Evolutionary conservation across 805 yeast genomes (phyloP).

Genomic region (Lipomyces anomalus): DNA sequence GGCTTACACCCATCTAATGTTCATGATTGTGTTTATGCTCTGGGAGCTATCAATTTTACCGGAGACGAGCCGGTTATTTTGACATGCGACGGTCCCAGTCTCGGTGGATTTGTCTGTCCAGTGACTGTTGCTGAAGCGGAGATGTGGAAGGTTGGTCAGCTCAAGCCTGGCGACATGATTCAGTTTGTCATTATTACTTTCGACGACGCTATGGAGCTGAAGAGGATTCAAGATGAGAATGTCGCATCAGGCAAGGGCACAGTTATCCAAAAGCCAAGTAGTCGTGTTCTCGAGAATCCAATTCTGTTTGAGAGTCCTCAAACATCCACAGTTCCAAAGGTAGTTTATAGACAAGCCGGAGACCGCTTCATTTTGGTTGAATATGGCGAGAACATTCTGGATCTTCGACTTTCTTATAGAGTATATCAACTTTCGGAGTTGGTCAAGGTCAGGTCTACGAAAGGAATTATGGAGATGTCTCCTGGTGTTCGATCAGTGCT

Average conservation of each 20-base stretch:
- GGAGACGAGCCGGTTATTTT: constrained; percentile 98
- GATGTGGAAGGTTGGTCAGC: constrained; percentile 98
- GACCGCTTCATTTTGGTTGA: constrained; percentile 88
- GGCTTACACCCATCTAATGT: constrained; percentile 98
- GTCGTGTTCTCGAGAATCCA: constrained; percentile 54
- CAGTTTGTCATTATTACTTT: constrained; percentile 73
- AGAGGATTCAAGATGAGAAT: constrained; percentile 49
- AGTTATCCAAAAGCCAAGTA: constrained; percentile 16
- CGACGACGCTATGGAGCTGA: constrained; percentile 61
- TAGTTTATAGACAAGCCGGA: constrained; percentile 93
- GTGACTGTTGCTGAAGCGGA: constrained; percentile 95
- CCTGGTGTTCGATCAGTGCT: constrained; percentile 95
- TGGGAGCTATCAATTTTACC: constrained; percentile 95
- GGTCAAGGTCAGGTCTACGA: constrained; percentile 57
- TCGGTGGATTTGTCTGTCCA: constrained; percentile 96
- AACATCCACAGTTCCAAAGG: constrained; percentile 53
- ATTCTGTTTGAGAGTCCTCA: constrained; percentile 50
- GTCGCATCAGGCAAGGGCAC: constrained; percentile 19
- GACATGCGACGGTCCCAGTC: constrained; percentile 95
- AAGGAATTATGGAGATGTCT: constrained; percentile 89
- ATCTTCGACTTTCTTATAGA: constrained; percentile 77
- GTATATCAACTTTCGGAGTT: constrained; percentile 74
- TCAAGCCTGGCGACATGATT: constrained; percentile 85
- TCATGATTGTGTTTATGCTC: constrained; percentile 92
- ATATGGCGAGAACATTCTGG: constrained; percentile 85